Base-by-base conservation (phyloP, 2,329 filamentous ascomycete genomes). In the Colletotrichum siamense region DNA sequence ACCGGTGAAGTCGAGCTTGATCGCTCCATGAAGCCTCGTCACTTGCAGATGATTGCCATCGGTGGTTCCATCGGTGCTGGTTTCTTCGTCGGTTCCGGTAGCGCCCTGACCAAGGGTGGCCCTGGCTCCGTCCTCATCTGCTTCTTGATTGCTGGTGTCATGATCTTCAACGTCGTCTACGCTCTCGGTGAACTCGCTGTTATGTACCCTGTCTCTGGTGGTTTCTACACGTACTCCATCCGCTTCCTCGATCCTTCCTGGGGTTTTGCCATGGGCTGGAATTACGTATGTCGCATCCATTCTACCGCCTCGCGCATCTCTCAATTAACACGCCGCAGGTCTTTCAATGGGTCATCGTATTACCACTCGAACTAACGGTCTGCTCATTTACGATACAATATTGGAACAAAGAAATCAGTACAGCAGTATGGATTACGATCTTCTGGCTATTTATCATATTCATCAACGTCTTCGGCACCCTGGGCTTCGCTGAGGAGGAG, bases 201-300 rank as follows among this genome's bases (percentile, higher is more conserved):
- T 80, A 88, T 92, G 86, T 93, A 89, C 77, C 91, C 91, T 18
- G 88, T 92, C 80, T 91, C 90, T 80, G 91, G 91, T 82, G 90
- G 90, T 78, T 93, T 93, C 86, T 92, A 91, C 80, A 90, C 89
- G 30, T 92, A 92, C 84, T 90, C 89, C 32, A 87, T 87, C 72
- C 91, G 91, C 69, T 93, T 93, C 80, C 89, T 93, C 77, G 91
- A 92, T 81, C 91, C 91, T 30, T 89, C 91, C 1, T 92, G 90
- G 86, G 89, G 89, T 76, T 90, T 90, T 67, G 89, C 89, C 77
- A 89, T 90, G 85, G 88, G 89, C 70, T 88, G 86, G 87, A 89
- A 89, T 79, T 87, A 87, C 71, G 83, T 52, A 69, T 6, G 73
- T 76, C 16, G 30, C 7, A 18, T 39, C 10, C 36, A 3, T n/a